Percentiles rank a stretch among this genome's conserved stretches.
Evolutionary conservation across 2,329 filamentous ascomycete genomes (phyloP).

Genomic region (Sporothrix luriei): DNA sequence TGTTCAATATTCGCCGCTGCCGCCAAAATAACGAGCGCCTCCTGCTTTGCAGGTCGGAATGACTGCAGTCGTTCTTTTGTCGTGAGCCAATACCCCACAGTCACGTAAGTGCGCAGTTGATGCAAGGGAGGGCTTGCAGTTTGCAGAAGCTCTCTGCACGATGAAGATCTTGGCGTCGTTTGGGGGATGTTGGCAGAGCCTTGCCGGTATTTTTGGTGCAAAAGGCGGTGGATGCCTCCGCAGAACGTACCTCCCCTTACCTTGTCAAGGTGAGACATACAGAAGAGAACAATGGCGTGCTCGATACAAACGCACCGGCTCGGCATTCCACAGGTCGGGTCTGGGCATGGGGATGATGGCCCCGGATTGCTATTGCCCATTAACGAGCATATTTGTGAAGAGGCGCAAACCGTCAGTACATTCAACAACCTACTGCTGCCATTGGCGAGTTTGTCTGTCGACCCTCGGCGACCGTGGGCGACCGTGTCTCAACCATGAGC

Average conservation of each 20-base stretch:
- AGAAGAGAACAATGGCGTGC: not conserved
- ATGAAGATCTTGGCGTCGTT: slow-evolving; percentile 21
- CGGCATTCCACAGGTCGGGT: not conserved
- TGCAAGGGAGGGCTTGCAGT: slow-evolving; percentile 18
- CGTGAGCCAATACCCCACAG: not conserved
- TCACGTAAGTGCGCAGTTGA: slow-evolving; percentile 5
- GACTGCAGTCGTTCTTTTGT: not conserved
- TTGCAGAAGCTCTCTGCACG: not conserved
- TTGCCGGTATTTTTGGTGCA: not conserved
- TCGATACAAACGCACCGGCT: no score
- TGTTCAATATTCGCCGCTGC: not conserved
- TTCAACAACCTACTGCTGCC: not conserved
- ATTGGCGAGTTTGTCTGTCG: not conserved
- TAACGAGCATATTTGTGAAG: slow-evolving; percentile 8
- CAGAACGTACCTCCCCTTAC: not conserved
- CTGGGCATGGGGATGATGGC: not conserved
- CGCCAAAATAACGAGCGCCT: not conserved
- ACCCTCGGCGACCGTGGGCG: not conserved
- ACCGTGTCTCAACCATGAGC: not conserved
- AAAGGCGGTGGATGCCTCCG: not conserved
- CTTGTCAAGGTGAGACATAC: slow-evolving; percentile 18
- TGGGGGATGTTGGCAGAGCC: not conserved
- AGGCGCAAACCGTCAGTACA: not conserved
- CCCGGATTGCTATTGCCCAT: not conserved
- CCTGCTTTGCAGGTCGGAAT: not conserved